A percentile compares a stretch with the other conserved stretches of the same genome.
phyloP scores from a whole-genome alignment of 257 asterid genomes.

The Nicotiana tomentosiformis region DNA sequence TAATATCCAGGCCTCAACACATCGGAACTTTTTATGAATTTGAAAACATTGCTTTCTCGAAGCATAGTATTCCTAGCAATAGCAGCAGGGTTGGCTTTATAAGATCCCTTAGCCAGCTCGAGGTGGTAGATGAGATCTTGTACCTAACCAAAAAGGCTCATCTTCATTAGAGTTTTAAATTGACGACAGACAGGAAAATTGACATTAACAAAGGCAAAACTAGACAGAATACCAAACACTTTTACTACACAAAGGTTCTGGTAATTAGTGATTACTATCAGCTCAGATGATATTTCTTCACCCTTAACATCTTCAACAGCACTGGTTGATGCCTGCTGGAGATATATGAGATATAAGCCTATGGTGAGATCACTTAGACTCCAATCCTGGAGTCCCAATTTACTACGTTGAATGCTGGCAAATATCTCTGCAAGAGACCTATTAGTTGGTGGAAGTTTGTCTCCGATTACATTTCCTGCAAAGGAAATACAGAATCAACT shows the following conservation, averaged over 20 bases:
- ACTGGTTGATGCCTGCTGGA: constrained; percentile 70
- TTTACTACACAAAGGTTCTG: constrained; percentile 6
- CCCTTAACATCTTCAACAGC: constrained; percentile 70
- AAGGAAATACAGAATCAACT: constrained; percentile 5
- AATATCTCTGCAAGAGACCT: constrained; percentile 68
- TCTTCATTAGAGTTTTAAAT: not conserved
- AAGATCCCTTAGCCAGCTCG: constrained; percentile 87
- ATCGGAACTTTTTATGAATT: constrained; percentile 64
- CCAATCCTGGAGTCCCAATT: constrained; percentile 92
- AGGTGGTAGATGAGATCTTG: constrained; percentile 80
- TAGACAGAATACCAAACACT: not conserved
- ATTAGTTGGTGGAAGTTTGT: constrained; percentile 55
- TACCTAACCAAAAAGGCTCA: constrained; percentile 39
- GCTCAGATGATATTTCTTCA: constrained; percentile 61
- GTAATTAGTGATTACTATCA: constrained; percentile 39
- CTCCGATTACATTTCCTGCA: constrained; percentile 49
- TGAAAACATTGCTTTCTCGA: constrained; percentile 64
- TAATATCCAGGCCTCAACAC: constrained; percentile 90
- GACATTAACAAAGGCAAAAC: not conserved
- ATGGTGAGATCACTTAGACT: constrained; percentile 86
- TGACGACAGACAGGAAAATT: not conserved
- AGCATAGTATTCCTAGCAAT: constrained; percentile 84
- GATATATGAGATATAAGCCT: constrained; percentile 85
- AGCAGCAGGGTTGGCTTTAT: constrained; percentile 55
- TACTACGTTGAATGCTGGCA: constrained; percentile 80